Percentiles rank a stretch among this genome's conserved stretches.
Conservation (phyloP, 192 early-diverging fungal species). For the Dissophora ornata region DNA sequence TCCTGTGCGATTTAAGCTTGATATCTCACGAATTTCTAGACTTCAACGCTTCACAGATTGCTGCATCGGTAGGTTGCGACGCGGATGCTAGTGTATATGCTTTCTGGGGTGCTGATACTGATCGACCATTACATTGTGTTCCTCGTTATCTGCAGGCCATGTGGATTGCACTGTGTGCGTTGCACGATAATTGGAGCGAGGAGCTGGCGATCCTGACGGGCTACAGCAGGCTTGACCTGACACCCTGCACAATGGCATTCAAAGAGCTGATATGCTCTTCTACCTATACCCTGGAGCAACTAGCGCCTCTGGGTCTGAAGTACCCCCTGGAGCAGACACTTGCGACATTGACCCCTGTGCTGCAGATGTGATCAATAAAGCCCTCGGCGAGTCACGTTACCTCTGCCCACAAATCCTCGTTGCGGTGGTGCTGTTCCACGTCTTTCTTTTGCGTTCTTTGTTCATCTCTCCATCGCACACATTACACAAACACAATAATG, state of each 20-base stretch:
- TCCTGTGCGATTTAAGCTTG: slow-evolving; percentile 43
- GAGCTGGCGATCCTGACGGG: slow-evolving; percentile 40
- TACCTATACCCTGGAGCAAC: background rate
- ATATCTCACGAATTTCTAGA: slow-evolving; percentile 28
- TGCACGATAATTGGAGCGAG: slow-evolving; percentile 27
- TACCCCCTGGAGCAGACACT: slow-evolving; percentile 28
- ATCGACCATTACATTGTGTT: no score
- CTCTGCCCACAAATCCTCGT: background rate
- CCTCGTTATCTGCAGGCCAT: no score
- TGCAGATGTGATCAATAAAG: no score
- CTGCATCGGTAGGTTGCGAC: slow-evolving; percentile 22
- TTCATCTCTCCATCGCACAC: slow-evolving; percentile 4
- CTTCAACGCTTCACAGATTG: slow-evolving; percentile 35
- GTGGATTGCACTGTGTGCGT: slow-evolving; percentile 33
- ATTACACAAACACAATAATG: slow-evolving; percentile 38
- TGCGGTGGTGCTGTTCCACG: no score
- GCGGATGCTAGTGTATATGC: background rate
- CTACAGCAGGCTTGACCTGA: slow-evolving; percentile 22
- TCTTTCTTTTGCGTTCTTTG: background rate
- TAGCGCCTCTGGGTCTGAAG: background rate
- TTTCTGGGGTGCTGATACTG: no score
- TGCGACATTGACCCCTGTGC: background rate
- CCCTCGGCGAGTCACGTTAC: no score
- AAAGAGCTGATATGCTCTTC: slow-evolving; percentile 5
- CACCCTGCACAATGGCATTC: slow-evolving; percentile 26